Evolutionary conservation across 306 rosid species (phyloP).

Genomic region (Oxytropis ochrocephala): DNA sequence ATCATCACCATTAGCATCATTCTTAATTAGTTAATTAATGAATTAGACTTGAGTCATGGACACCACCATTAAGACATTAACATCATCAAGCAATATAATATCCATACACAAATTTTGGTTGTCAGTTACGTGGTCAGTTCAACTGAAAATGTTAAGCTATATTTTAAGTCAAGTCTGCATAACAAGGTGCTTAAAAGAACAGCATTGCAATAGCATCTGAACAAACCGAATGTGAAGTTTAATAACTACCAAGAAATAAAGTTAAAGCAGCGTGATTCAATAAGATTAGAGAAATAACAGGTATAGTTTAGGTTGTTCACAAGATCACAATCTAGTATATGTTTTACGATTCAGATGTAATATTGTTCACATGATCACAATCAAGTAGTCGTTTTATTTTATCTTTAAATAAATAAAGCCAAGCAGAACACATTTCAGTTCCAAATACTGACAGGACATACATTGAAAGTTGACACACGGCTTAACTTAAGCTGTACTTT

Average conservation of each 20-base stretch:
- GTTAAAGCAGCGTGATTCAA: neutral
- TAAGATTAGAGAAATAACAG: neutral
- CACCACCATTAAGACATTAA: neutral
- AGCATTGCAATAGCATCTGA: neutral
- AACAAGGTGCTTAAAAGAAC: conserved; percentile 2
- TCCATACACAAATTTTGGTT: neutral
- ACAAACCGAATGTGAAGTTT: neutral
- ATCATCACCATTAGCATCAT: neutral
- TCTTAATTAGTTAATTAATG: neutral
- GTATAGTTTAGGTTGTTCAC: neutral
- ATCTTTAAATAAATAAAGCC: neutral
- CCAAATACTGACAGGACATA: neutral
- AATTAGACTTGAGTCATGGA: neutral
- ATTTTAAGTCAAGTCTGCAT: neutral
- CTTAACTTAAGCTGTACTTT: neutral
- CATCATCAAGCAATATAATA: neutral
- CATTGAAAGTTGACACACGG: neutral
- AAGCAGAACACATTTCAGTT: neutral
- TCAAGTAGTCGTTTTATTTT: no score
- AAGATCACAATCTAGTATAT: neutral
- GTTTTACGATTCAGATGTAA: neutral
- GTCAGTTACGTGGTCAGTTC: neutral
- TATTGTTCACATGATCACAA: no score
- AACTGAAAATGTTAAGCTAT: neutral
- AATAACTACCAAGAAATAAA: neutral